Evolutionary conservation across 177 flowering plant species (phyloP).

Genomic region (Vitis hybrid): DNA sequence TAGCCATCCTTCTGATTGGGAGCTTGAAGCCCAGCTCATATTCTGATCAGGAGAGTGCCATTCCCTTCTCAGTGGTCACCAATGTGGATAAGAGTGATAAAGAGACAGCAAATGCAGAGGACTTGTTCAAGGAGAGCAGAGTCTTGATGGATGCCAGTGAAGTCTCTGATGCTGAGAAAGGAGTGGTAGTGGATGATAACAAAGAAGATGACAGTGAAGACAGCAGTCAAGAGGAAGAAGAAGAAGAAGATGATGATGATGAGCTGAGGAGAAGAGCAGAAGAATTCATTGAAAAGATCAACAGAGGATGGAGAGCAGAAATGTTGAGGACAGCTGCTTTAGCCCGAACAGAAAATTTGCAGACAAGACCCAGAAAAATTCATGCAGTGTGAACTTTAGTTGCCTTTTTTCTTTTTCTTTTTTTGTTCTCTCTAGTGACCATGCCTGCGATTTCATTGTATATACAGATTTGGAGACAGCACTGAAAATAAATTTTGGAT

Average conservation of each 20-base stretch:
- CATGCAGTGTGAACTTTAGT: not conserved
- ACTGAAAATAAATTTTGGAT: too few relatives aligned
- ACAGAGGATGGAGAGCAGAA: constrained; percentile 37
- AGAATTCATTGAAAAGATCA: constrained; percentile 38
- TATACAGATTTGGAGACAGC: not conserved
- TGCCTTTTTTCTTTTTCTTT: not conserved
- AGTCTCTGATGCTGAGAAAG: not conserved
- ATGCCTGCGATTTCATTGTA: not conserved
- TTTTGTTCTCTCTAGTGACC: not conserved
- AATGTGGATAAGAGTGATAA: not conserved
- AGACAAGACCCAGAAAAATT: not conserved
- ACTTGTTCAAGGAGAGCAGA: not conserved
- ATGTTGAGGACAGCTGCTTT: not conserved
- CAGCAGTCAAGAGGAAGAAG: not conserved
- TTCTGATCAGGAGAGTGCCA: constrained; percentile 7
- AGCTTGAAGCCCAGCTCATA: constrained; percentile 25
- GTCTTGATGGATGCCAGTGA: not conserved
- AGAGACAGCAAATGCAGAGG: not conserved
- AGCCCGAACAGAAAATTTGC: not conserved
- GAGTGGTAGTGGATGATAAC: not conserved
- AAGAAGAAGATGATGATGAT: constrained; percentile 21
- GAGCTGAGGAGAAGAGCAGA: constrained; percentile 43
- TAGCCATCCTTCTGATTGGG: constrained; percentile 37
- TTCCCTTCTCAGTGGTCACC: not conserved
- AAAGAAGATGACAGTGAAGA: not conserved